A percentile compares a stretch with the other conserved stretches of the same genome.
These are phyloP conservation scores for Ophiostoma populinum DNA, from an alignment of 2,329 filamentous ascomycete species.

Conservation along the genomic window DNA sequence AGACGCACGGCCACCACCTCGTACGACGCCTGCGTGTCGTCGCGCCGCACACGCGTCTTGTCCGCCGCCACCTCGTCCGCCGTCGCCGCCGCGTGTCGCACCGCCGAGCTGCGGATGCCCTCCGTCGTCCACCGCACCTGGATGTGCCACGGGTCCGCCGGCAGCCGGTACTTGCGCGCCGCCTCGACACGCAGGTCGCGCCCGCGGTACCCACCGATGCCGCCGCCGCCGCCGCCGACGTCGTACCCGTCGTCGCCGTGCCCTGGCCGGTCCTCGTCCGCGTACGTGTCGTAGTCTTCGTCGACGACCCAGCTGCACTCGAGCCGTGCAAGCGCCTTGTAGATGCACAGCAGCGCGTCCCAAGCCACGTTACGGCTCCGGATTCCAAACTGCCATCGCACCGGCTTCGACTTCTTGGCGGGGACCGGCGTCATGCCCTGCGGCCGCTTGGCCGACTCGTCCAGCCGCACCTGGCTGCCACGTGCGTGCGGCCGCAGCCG, in stretches of 20 bases:
- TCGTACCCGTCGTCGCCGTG: conserved; percentile 12
- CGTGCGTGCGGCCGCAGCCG: conserved; percentile 74
- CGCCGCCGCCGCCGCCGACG: conserved; percentile 18
- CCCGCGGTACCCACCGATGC: conserved; percentile 18
- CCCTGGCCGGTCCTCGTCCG: conserved; percentile 20
- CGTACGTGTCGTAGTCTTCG: conserved; percentile 36
- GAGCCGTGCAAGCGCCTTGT: conserved; percentile 75
- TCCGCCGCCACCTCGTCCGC: conserved; percentile 19
- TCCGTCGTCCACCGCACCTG: conserved; percentile 76
- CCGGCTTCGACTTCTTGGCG: conserved; percentile 56
- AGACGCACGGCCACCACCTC: conserved; percentile 83
- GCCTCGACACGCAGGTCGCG: conserved; percentile 28
- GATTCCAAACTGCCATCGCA: conserved; percentile 97
- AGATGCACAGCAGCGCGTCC: conserved; percentile 88
- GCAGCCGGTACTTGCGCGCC: conserved; percentile 57
- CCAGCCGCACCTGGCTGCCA: conserved; percentile 50
- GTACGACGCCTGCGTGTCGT: conserved; percentile 24
- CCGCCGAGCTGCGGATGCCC: conserved; percentile 23
- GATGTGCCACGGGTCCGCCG: conserved; percentile 89
- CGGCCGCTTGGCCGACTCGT: conserved; percentile 42
- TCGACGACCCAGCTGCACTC: conserved; percentile 74
- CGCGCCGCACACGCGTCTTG: conserved; percentile 25
- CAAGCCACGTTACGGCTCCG: conserved; percentile 84
- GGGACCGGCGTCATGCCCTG: conserved; percentile 48
- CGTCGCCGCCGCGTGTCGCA: conserved; percentile 17